A percentile compares a stretch with the other conserved stretches of the same genome.
Evolutionary conservation across 2,329 filamentous ascomycete genomes (phyloP).

Genomic region (Verticillium nubilum): DNA sequence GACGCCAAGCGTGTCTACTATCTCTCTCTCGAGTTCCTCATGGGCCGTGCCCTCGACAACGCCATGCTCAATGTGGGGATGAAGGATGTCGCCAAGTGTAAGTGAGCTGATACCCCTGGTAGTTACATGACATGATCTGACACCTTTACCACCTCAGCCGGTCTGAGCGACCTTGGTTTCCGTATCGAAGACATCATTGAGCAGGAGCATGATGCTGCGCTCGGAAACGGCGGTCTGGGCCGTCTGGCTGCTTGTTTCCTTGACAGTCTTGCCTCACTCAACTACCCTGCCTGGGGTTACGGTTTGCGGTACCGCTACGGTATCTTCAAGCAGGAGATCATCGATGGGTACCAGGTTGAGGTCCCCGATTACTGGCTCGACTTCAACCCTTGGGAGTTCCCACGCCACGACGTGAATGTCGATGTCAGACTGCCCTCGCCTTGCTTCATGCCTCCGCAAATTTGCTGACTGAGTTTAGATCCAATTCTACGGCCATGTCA

Average conservation of each 20-base stretch:
- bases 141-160: constrained; percentile 50
- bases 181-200: constrained; percentile 91
- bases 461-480: constrained; percentile 41
- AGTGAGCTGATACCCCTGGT: constrained; percentile 16
- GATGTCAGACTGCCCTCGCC: constrained; percentile 49
- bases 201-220: constrained; percentile 92
- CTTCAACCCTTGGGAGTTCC: constrained; percentile 99
- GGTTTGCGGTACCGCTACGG: constrained; percentile 92
- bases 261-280: constrained; percentile 89
- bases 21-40: constrained; percentile 93
- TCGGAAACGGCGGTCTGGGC: constrained; percentile 93
- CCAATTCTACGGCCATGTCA: constrained; percentile 88
- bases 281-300: constrained; percentile 97
- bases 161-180: constrained; percentile 86
- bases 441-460: not conserved
- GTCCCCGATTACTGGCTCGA: constrained; percentile 99
- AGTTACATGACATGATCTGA: constrained; percentile 7
- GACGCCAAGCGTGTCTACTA: constrained; percentile 97
- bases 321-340: constrained; percentile 99
- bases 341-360: constrained; percentile 96
- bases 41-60: constrained; percentile 95
- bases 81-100: constrained; percentile 79
- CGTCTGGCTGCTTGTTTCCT: constrained; percentile 95
- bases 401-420: constrained; percentile 88
- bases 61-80: constrained; percentile 93